Evolutionary conservation across 2,329 filamentous ascomycete species (phyloP).

Genomic region (Massarina eburnea): DNA sequence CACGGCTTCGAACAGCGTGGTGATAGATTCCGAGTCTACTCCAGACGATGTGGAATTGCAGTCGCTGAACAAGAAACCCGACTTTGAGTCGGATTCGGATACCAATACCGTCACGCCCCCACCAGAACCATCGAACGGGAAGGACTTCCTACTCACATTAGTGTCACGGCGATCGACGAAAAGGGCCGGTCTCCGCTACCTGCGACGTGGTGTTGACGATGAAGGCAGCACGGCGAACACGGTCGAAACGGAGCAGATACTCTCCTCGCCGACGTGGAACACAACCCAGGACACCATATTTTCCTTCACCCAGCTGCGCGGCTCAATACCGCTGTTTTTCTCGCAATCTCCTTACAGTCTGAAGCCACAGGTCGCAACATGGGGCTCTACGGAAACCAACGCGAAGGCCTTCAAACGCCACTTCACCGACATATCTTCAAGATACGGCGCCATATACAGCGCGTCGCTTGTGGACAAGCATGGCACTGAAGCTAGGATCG

Average conservation of each 20-base stretch:
- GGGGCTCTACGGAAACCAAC: conserved; percentile 80
- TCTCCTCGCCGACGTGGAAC: conserved; percentile 71
- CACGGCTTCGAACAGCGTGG: conserved; percentile 29
- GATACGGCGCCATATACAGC: conserved; percentile 76
- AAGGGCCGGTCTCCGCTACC: conserved; percentile 83
- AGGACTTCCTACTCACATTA: conserved; percentile 76
- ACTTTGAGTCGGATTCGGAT: conserved; percentile 12
- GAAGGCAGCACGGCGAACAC: conserved; percentile 85
- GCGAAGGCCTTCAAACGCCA: conserved; percentile 76
- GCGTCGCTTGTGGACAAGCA: conserved; percentile 89
- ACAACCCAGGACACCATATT: conserved; percentile 61
- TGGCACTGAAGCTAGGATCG: conserved; percentile 77
- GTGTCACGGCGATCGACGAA: conserved; percentile 88
- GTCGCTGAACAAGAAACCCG: conserved; percentile 30
- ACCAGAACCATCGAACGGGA: conserved; percentile 40
- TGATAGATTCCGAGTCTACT: conserved; percentile 37
- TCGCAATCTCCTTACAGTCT: conserved; percentile 92
- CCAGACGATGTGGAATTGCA: conserved; percentile 40
- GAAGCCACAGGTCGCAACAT: conserved; percentile 80
- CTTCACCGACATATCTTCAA: conserved; percentile 67
- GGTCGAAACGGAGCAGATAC: conserved; percentile 93
- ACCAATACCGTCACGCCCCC: conserved; percentile 11
- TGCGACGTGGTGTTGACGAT: conserved; percentile 87
- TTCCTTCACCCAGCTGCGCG: conserved; percentile 84
- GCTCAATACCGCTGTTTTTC: conserved; percentile 93